Evolutionary conservation across 2,329 filamentous ascomycete genomes (phyloP).

Genomic region (Westerdykella aurantiaca): DNA sequence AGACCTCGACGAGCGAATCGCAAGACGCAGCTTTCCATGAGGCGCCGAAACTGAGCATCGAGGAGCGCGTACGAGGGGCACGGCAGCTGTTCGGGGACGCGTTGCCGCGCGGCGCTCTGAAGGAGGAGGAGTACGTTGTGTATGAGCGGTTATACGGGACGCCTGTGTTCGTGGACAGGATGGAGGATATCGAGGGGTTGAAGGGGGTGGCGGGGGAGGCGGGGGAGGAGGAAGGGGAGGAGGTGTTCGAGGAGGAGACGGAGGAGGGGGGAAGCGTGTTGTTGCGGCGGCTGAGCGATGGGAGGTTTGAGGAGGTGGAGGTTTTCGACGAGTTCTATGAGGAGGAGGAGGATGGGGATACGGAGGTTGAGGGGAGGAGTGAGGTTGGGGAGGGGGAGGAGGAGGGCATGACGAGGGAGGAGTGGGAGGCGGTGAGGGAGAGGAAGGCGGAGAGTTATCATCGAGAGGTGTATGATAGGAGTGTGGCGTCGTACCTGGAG

Average conservation of each 20-base stretch:
- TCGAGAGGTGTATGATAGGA: conserved; percentile 37
- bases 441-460: conserved; percentile 29
- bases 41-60: conserved; percentile 38
- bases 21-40: conserved; percentile 10
- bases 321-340: conserved; percentile 38
- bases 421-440: conserved; percentile 33
- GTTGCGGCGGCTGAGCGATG: conserved; percentile 52
- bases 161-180: conserved; percentile 59
- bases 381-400: conserved; percentile 13
- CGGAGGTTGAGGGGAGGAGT: conserved; percentile 27
- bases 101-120: conserved; percentile 66
- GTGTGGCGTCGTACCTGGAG: conserved; percentile 34
- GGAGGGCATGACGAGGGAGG: conserved; percentile 23
- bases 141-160: conserved; percentile 79
- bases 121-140: conserved; percentile 62
- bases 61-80: conserved; percentile 62
- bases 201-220: conserved; percentile 40
- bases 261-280: conserved; percentile 37
- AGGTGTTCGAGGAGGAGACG: conserved; percentile 24
- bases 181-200: conserved; percentile 39
- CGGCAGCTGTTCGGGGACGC: conserved; percentile 71
- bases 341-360: conserved; percentile 22
- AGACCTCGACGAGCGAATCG: neutral
- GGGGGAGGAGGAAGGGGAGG: conserved; percentile 40
- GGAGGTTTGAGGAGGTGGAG: conserved; percentile 58